Percentiles rank a stretch among this genome's conserved stretches.
phyloP scores from a whole-genome alignment of 2,329 filamentous ascomycete species.

The Diaporthe velutina region DNA sequence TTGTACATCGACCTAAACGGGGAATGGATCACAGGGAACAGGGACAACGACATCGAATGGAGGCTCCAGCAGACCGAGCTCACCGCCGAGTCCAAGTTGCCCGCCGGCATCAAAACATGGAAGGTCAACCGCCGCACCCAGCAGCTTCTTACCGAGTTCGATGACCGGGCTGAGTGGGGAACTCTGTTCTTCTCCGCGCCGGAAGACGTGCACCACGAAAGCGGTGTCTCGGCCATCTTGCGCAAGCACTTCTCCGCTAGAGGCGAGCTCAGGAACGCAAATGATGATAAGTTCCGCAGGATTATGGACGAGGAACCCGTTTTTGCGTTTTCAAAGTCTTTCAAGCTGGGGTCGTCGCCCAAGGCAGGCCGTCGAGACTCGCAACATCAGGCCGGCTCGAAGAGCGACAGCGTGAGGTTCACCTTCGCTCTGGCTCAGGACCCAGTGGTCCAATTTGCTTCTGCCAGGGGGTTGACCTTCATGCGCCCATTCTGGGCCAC shows the following conservation, averaged over 20 bases:
- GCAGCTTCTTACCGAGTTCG: conserved; percentile 79
- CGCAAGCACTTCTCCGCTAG: conserved; percentile 78
- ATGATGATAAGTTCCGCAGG: conserved; percentile 75
- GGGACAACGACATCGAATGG: conserved; percentile 79
- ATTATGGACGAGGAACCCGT: conserved; percentile 85
- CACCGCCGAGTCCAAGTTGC: conserved; percentile 42
- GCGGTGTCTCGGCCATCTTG: conserved; percentile 75
- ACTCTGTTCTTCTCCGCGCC: conserved; percentile 83
- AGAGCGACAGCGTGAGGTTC: conserved; percentile 74
- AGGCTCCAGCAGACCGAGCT: conserved; percentile 63
- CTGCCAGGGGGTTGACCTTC: conserved; percentile 78
- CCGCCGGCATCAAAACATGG: conserved; percentile 73
- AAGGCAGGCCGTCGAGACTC: conserved; percentile 43
- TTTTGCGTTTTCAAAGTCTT: conserved; percentile 81
- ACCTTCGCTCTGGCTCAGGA: conserved; percentile 84
- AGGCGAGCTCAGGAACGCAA: conserved; percentile 74
- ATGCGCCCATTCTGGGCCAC: conserved; percentile 87
- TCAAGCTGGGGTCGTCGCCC: conserved; percentile 56
- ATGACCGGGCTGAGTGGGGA: conserved; percentile 87
- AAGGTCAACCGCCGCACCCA: conserved; percentile 71
- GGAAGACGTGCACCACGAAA: conserved; percentile 75
- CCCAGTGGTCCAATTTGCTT: conserved; percentile 83
- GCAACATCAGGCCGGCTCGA: conserved; percentile 23
- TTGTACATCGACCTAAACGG: conserved; percentile 78
- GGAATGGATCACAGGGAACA: conserved; percentile 85